Base-by-base conservation (phyloP, 2,329 filamentous ascomycete species). In the Diplodia intermedia region DNA sequence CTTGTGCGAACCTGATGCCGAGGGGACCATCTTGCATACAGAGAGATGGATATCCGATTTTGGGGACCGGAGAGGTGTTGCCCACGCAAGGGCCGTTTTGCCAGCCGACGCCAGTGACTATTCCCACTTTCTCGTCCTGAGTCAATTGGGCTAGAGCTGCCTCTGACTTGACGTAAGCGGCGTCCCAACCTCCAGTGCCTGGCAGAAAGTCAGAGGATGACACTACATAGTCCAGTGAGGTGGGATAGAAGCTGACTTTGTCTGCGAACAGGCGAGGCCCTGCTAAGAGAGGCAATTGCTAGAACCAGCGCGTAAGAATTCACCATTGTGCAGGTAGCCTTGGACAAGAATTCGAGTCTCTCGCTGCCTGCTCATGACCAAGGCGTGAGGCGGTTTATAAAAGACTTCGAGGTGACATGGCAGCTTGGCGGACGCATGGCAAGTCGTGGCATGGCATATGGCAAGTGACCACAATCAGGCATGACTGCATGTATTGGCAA, bases 1-100 rank as follows among this genome's bases (percentile, higher is more conserved):
- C 77, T 36, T 73, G 72, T 15, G 79, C 72, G 61, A 79, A 80
- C 31, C 79, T 76, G 40, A 81, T 72, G 15, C 79, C 80, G 11
- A 80, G 71, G 7, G 80, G 80, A 0, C 79, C 78, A 69, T 81
- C 78, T 70, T 80, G 78, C 31, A 81, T 71, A 71, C 79, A 81
- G 11, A 81, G 74, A 3, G 75, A 75, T 3, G 77, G 77, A 56
- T 75, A 79, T 54, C 75, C 74, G 65, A 79, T 79, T 7, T 76
- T 78, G 52, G 72, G 69, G 38, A 72, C 75, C 18, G 76, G 72
- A 50, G 73, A 73, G 18, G 78, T 79, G 66, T 79, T 78, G 49
- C 78, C 78, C 9, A 79, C 76, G 55, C 78, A 79, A 20, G 74
- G 73, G 18, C 76, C 76, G 12, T 71, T 71, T 60, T 73, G 69